Evolutionary conservation across 148 eudicot species (phyloP).

Genomic region (Simmondsia chinensis): DNA sequence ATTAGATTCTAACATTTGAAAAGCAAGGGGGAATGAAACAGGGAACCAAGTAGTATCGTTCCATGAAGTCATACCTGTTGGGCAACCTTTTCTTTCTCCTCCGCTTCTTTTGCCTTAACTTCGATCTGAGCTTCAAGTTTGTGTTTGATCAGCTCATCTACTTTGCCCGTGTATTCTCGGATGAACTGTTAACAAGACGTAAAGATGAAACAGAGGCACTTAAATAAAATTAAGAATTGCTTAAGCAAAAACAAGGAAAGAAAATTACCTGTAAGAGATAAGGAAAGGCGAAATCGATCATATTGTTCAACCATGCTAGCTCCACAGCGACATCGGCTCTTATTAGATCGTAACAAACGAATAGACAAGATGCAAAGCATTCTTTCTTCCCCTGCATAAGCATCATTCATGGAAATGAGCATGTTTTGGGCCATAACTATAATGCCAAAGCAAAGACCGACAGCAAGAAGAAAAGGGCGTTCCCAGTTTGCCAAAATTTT

Average conservation of each 20-base stretch:
- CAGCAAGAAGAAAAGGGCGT: no score
- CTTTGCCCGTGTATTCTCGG: conserved; percentile 95
- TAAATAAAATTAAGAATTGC: not conserved
- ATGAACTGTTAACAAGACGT: conserved; percentile 42
- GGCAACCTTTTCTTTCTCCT: conserved; percentile 76
- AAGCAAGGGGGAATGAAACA: no score
- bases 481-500: no score
- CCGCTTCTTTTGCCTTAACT: conserved; percentile 71
- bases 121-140: conserved; percentile 69
- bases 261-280: conserved; percentile 76
- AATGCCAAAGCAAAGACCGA: no score
- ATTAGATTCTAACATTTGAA: no score
- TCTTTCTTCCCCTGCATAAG: conserved; percentile 91
- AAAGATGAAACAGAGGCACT: conserved; percentile 1
- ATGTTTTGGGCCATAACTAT: no score
- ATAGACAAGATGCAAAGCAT: conserved; percentile 92
- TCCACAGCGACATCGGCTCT: conserved; percentile 87
- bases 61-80: conserved; percentile 89
- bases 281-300: conserved; percentile 97
- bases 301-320: conserved; percentile 94
- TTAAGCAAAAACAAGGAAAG: not conserved
- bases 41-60: no score
- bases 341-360: conserved; percentile 80
- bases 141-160: conserved; percentile 84
- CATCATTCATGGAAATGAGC: no score